Evolutionary conservation across 2,329 filamentous ascomycete genomes (phyloP).

Genomic region (Talaromyces sp.): DNA sequence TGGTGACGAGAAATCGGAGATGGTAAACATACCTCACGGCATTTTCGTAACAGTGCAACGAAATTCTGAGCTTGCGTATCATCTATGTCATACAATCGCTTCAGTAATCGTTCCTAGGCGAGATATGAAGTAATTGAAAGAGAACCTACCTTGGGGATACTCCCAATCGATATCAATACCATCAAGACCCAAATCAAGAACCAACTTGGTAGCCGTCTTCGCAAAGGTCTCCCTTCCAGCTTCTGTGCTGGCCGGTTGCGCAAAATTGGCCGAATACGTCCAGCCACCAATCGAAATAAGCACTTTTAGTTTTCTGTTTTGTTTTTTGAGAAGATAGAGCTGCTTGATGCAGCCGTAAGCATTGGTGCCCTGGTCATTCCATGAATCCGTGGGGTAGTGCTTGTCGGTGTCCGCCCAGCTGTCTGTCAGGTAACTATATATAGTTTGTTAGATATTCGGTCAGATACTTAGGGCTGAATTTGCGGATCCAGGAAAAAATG

Average conservation of each 20-base stretch:
- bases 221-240: conserved; percentile 66
- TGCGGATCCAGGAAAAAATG: background rate
- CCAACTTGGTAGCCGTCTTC: conserved; percentile 66
- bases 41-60: conserved; percentile 45
- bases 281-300: conserved; percentile 82
- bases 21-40: conserved; percentile 36
- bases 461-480: background rate
- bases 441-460: background rate
- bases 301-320: conserved; percentile 71
- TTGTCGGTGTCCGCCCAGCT: conserved; percentile 67
- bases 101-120: conserved; percentile 1
- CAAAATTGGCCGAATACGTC: conserved; percentile 77
- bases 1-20: conserved; percentile 17
- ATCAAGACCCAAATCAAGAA: conserved; percentile 76
- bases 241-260: conserved; percentile 62
- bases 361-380: conserved; percentile 68
- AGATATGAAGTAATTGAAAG: background rate
- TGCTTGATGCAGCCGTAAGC: conserved; percentile 77
- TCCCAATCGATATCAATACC: conserved; percentile 29
- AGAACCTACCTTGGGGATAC: conserved; percentile 14
- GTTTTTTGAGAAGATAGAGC: conserved; percentile 71
- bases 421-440: conserved; percentile 57
- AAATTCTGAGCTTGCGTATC: conserved; percentile 45
- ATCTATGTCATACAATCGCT: conserved; percentile 28
- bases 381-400: conserved; percentile 66